Percentiles rank a stretch among this genome's conserved stretches.
phyloP scores from a whole-genome alignment of 2,329 filamentous ascomycete species.

The Karstenula rhodostoma region DNA sequence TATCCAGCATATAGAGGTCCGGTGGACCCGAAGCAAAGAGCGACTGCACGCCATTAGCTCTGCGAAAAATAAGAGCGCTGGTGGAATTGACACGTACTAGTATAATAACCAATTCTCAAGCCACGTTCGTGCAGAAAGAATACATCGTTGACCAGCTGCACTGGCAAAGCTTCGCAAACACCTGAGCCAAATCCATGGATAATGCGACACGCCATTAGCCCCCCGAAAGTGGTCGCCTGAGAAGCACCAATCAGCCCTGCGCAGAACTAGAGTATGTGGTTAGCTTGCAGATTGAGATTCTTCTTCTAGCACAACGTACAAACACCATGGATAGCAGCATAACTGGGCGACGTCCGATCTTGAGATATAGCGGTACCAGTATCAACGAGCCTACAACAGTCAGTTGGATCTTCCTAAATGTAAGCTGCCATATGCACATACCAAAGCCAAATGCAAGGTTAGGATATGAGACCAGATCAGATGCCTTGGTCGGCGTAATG shows the following conservation, averaged over 20 bases:
- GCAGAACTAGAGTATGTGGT: slow-evolving; percentile 41
- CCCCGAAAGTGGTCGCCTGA: slow-evolving; percentile 49
- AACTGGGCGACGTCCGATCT: slow-evolving; percentile 56
- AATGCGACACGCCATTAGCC: slow-evolving; percentile 54
- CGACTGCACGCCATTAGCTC: slow-evolving; percentile 47
- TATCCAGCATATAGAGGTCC: slow-evolving; percentile 68
- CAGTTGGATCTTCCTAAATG: slow-evolving; percentile 19
- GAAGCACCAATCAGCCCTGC: slow-evolving; percentile 55
- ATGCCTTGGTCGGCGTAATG: slow-evolving; percentile 61
- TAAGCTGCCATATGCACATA: background rate
- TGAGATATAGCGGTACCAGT: slow-evolving; percentile 66
- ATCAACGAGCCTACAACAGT: slow-evolving; percentile 53
- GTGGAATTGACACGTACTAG: slow-evolving; percentile 30
- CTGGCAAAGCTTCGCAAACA: slow-evolving; percentile 57
- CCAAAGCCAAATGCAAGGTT: slow-evolving; percentile 69
- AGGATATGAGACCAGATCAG: slow-evolving; percentile 66
- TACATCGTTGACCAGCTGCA: slow-evolving; percentile 59
- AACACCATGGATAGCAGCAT: slow-evolving; percentile 53
- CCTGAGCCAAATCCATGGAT: slow-evolving; percentile 55
- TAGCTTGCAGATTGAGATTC: background rate
- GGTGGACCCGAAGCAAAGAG: slow-evolving; percentile 64
- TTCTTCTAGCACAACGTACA: slow-evolving; percentile 22
- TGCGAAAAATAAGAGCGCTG: background rate
- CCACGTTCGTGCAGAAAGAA: slow-evolving; percentile 59
- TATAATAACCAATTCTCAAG: slow-evolving; percentile 66